Base-by-base conservation (phyloP, 83 land plant genomes). In the Thuja plicata region DNA sequence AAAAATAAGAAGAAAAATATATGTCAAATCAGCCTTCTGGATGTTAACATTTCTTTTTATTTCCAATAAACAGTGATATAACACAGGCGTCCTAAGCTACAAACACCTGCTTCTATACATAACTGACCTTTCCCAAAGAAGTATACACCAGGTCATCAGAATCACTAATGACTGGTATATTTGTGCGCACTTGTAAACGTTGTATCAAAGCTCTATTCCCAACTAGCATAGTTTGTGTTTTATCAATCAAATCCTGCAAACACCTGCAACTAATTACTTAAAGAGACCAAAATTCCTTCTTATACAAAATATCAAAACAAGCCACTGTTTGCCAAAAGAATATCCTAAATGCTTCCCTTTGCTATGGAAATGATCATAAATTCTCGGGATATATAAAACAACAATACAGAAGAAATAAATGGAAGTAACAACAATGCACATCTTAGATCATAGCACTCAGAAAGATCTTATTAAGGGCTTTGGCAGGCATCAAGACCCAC, bases 181-280 rank as follows among this genome's bases (percentile, higher is more conserved):
- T 96, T 13, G 92, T 78, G 21, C 97, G 92, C 6, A 90, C 95
- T 90, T 95, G 96, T 90, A 96, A 84, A 19, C 89, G 90, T 80
- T 93, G 94, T 87, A 96, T 73, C 74, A 91, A 43, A 79, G 50
- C 90, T 88, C 94, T 95, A 89, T 95, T 96, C 41, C 89, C 92
- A 77, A 97, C 93, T 48, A 97, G 77, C 55, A 62, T 87, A 5
- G 89, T 89, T 45, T 91, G 91, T 1, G 99, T 94, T 85, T 90
- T 90, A 88, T 97, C 97, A 85, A 96, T 93, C 50, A 97, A 84
- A 89, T 95, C 97, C 99, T 97, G 90, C 86, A 85, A 32, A 46
- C 15, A 34, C 4, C 35, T 74, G 78, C 78, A 74, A 27, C 78
- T 74, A 74, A 34, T 74, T 74, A 74, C 78, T 32, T 13, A 74